These are phyloP conservation scores for Paxillus rubicundulus DNA, from an alignment of 768 basidiomycete species.

Conservation along the genomic window DNA sequence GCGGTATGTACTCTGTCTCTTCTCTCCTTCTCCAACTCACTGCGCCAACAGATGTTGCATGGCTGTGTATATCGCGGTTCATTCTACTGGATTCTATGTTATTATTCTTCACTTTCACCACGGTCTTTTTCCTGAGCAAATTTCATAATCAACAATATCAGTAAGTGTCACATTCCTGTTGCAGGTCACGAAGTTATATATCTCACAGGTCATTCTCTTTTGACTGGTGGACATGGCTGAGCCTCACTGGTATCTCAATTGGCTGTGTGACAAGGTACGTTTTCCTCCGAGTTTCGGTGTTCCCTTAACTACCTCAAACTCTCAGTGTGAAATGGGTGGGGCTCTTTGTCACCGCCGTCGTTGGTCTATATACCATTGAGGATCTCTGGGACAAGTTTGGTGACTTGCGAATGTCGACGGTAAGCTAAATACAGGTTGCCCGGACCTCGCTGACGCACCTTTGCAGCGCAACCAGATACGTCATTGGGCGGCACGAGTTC, in stretches of 20 bases:
- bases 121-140: conserved; percentile 90
- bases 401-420: conserved; percentile 86
- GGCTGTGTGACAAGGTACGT: conserved; percentile 88
- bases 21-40: neutral
- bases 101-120: conserved; percentile 98
- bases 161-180: conserved; percentile 45
- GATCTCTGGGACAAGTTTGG: conserved; percentile 99
- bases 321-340: conserved; percentile 93
- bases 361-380: conserved; percentile 95
- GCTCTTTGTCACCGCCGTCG: conserved; percentile 90
- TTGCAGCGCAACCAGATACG: conserved; percentile 76
- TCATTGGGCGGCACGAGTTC: conserved; percentile 87
- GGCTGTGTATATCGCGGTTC: conserved; percentile 95
- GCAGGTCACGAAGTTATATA: conserved; percentile 1
- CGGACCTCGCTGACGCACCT: conserved; percentile 9
- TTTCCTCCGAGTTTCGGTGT: neutral
- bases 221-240: conserved; percentile 98
- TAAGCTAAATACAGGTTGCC: conserved; percentile 40
- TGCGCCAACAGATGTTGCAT: conserved; percentile 76
- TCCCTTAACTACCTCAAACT: neutral
- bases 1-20: conserved; percentile 52
- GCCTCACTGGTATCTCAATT: conserved; percentile 91
- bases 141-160: conserved; percentile 97
- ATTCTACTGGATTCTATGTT: conserved; percentile 98
- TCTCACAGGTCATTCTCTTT: conserved; percentile 76